Evolutionary conservation across 1,284 basidiomycete species (phyloP), one percentile per base, ranked within the genome.

Genomic region (Clitocybe nebularis): DNA sequence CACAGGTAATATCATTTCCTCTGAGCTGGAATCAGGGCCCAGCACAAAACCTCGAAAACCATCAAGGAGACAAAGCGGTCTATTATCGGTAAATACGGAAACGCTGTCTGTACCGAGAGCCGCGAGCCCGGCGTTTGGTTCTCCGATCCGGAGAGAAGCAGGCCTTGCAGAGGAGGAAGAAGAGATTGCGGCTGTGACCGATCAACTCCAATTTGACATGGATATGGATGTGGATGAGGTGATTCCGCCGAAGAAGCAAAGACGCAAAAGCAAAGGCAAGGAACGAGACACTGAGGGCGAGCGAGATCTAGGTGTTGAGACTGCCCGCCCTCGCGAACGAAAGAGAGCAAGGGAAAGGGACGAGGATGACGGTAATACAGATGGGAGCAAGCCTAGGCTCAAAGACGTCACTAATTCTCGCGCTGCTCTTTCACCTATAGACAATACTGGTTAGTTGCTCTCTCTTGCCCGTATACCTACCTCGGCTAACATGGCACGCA

Each of bases 351-450:
- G 49, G 61, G 59, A 52, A 50, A 49, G 33, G 7, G 39, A 41
- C 16, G 68, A 69, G 45, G 66, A 66, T 35, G 54, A 56, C 40
- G 55, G 53, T 38, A 60, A 60, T 41, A 47, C 62, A 45, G 63
- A 61, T 46, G 63, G 61, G 44, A 64, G 67, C 52, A 75, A 76
- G 53, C 62, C 63, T 38, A 76, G 69, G 57, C 61, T 84, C 43
- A 81, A 80, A 63, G 81, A 84, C 55, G 76, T 83, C 50, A 82
- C 79, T 20, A 83, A 84, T 58, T 73, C 77, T 42, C 61, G 69
- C 53, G 56, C 56, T 44, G 64, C 64, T 13, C 52, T 69, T 37
- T 60, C 65, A 48, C 61, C 66, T 39, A 66, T 71, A 56, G 67
- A 69, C 52, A 62, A 64, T 48, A 68, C 60, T 44, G 65, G 69